Evolutionary conservation across 164 flowering plant species (phyloP).

Genomic region (Magnolia officinalis): DNA sequence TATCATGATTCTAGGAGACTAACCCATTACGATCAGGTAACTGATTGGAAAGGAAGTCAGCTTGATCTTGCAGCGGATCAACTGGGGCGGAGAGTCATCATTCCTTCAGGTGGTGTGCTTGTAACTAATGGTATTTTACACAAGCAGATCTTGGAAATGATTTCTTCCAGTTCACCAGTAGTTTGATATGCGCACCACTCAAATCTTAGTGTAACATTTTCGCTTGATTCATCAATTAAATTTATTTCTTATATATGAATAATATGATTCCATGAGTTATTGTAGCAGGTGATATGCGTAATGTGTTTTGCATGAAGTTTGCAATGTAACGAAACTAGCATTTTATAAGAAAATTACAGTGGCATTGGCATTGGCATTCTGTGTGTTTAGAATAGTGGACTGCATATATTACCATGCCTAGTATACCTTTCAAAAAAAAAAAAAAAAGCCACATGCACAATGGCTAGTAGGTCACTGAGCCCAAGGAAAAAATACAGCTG

Average conservation of each 20-base stretch:
- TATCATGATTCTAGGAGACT: slow-evolving; percentile 1
- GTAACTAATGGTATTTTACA: slow-evolving; percentile 67
- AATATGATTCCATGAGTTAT: slow-evolving; percentile 3
- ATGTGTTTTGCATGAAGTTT: slow-evolving; percentile 2
- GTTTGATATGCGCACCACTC: slow-evolving; percentile 15
- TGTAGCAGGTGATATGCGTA: not conserved
- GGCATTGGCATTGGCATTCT: not conserved
- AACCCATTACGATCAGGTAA: slow-evolving; percentile 45
- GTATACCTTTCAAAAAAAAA: no score
- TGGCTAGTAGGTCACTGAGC: no score
- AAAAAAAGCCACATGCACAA: no score
- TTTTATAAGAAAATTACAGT: not conserved
- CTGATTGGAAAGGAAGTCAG: slow-evolving; percentile 72
- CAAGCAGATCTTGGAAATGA: slow-evolving; percentile 43
- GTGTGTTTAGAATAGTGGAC: not conserved
- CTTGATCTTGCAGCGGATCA: slow-evolving; percentile 73
- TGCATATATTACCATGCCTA: not conserved
- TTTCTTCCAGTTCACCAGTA: slow-evolving; percentile 32
- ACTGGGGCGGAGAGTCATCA: slow-evolving; percentile 54
- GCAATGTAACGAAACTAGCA: not conserved
- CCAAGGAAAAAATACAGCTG: no score
- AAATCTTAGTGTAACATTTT: not conserved
- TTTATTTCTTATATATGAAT: not conserved
- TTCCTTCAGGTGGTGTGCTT: slow-evolving; percentile 73
- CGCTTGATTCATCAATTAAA: not conserved